phyloP scores from a whole-genome alignment of 139 green algal genomes.

The Parachlorella kessleri region DNA sequence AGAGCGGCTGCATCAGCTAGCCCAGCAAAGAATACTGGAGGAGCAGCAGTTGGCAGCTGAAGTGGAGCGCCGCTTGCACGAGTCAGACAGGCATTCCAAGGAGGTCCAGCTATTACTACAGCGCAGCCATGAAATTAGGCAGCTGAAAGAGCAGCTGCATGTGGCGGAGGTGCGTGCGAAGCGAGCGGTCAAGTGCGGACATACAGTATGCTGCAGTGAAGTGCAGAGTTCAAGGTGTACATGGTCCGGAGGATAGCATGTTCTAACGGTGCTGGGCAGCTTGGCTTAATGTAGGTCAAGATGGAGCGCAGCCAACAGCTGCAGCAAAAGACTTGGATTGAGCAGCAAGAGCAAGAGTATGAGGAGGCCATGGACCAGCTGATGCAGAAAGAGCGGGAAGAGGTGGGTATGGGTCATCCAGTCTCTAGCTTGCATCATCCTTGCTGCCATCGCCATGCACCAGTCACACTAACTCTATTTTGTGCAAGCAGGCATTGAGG shows the following conservation, averaged over 20 bases:
- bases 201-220: no score
- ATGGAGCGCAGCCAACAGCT: background rate
- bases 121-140: slow-evolving; percentile 19
- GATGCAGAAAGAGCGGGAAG: background rate
- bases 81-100: background rate
- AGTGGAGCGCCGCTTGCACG: background rate
- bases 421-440: no score
- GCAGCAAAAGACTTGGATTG: background rate
- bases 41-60: background rate
- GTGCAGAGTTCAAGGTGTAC: no score
- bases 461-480: no score
- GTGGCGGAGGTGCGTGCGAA: slow-evolving; percentile 16
- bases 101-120: slow-evolving; percentile 21
- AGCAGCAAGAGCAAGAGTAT: background rate
- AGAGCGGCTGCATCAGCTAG: background rate
- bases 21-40: background rate
- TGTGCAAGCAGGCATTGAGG: no score
- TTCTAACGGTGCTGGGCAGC: no score
- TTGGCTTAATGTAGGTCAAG: background rate
- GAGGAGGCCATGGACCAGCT: background rate
- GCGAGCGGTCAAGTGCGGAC: no score
- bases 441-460: no score
- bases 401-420: no score
- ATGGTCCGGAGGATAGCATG: no score
- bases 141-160: slow-evolving; percentile 30